Evolutionary conservation across 2,329 filamentous ascomycete species (phyloP), one percentile per base, ranked within the genome.

Genomic region (Hymenoscyphus occultus): DNA sequence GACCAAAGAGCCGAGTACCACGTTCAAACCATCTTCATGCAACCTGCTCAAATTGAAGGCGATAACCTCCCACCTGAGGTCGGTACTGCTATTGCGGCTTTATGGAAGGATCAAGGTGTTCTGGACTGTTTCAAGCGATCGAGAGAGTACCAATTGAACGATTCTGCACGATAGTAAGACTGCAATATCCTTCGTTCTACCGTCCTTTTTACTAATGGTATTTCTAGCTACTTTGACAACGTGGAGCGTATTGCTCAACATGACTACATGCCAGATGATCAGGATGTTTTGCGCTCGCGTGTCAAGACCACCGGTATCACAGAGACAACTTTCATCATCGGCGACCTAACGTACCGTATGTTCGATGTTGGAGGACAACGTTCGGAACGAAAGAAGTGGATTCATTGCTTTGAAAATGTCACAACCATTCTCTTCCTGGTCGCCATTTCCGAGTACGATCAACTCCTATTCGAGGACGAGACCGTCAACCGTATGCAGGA

Each of bases 401-500:
- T 91, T 61, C 89, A 91, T 73, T 90, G 89, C 72, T 91, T 92
- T 73, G 89, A 92, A 74, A 90, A 90, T 67, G 89, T 92, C 39
- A 93, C 94, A 74, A 94, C 92, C 71, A 84, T 98, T 62, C 83
- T 98, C 45, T 98, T 98, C 80, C 85, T 98, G 69, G 94, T 97
- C 61, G 93, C 95, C 64, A 93, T 98, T 72, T 97, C 93, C 67
- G 95, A 94, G 67, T 98, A 98, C 78, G 95, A 98, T 76, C 95
- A 98, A 78, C 95, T 94, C 71, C 82, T 98, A 56, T 92, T 98
- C 12, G 94, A 98, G 80, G 94, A 98, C 77, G 93, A 96, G 79
- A 95, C 96, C 75, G 94, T 93, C 85, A 95, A 95, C 79, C 91
- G 92, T 83, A 95, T 95, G 91, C 91, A 94, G 76, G 91, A 95